Evolutionary conservation across 2,329 filamentous ascomycete genomes (phyloP), one percentile per base, ranked within the genome.

Genomic region (Fusarium agapanthi): DNA sequence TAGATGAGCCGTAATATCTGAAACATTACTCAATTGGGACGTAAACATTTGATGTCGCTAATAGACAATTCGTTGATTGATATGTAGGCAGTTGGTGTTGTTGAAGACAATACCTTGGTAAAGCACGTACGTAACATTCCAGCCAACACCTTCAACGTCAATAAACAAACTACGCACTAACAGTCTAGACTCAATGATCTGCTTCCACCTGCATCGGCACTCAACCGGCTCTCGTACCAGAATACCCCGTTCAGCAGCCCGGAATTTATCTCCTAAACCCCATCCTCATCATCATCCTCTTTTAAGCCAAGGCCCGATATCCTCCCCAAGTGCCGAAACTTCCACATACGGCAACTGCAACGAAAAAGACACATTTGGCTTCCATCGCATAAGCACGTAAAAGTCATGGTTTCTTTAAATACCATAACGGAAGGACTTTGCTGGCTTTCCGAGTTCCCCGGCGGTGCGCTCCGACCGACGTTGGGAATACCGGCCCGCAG

Each of bases 401-500:
- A 26, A 50, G 30, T n/a, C 32, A 37, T 28, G 14, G 30, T 18
- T 28, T 35, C 22, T 30, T 41, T 26, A 37, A 24, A 32, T 34
- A 35, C 32, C 13, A 10, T 34, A 50, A 50, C 8, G 30, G 47
- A 34, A 50, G 18, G 30, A 35, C 48, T 35, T 51, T 12, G 48
- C 26, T 34, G 38, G 20, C 32, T 32, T 28, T 55, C 65, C 55
- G 55, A 58, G 55, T 50, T 37, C 55, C 63, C 60, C 73, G 75
- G 53, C 68, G 68, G 66, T 38, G 48, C 66, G 65, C 43, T 37
- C 72, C 63, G 64, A 48, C 70, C 66, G 69, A 61, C 26, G 37
- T 18, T 51, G 62, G 75, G 75, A 57, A 73, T 22, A 38, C 28
- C 75, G 75, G 75, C 59, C 75, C 75, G 75, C 32, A 20, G 53